Conservation (phyloP, 768 basidiomycete species). For the Strobilomyces dryophilus region DNA sequence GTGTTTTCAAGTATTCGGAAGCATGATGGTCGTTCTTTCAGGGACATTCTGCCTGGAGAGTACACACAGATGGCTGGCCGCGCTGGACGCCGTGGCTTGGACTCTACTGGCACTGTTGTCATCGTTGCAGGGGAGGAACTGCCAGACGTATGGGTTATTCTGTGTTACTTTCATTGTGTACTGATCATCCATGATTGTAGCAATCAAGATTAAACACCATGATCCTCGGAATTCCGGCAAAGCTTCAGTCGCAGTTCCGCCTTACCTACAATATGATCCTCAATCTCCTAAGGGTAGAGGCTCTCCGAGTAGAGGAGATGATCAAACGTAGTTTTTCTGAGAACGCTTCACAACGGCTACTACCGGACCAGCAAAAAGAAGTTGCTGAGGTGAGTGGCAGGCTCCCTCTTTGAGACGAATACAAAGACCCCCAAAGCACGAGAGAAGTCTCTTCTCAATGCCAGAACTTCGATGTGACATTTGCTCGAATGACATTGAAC, state of each 20-base stretch:
- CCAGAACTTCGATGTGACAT: conserved; percentile 63
- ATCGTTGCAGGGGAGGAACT: conserved; percentile 79
- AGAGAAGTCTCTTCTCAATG: conserved; percentile 59
- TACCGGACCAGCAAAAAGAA: conserved; percentile 91
- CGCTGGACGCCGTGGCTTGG: conserved; percentile 92
- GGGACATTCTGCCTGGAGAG: conserved; percentile 86
- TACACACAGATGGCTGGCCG: conserved; percentile 99
- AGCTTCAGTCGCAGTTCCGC: conserved; percentile 93
- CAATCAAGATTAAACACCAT: conserved; percentile 72
- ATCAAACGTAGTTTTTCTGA: conserved; percentile 99
- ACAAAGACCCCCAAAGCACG: conserved; percentile 47
- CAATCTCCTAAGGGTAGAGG: conserved; percentile 93
- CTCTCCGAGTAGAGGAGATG: conserved; percentile 97
- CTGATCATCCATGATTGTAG: conserved; percentile 35
- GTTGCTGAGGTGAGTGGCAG: conserved; percentile 64
- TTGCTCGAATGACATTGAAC: conserved; percentile 70
- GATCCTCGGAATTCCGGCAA: conserved; percentile 93
- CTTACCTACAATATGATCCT: conserved; percentile 99
- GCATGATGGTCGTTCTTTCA: conserved; percentile 90
- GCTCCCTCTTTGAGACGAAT: conserved; percentile 3
- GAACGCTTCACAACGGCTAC: conserved; percentile 86
- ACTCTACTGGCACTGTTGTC: conserved; percentile 93
- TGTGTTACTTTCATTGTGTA: neutral
- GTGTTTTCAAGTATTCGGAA: conserved; percentile 95
- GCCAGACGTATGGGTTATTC: conserved; percentile 65